phyloP scores from a whole-genome alignment of 2,329 filamentous ascomycete species.

The Penicillium glabrum region DNA sequence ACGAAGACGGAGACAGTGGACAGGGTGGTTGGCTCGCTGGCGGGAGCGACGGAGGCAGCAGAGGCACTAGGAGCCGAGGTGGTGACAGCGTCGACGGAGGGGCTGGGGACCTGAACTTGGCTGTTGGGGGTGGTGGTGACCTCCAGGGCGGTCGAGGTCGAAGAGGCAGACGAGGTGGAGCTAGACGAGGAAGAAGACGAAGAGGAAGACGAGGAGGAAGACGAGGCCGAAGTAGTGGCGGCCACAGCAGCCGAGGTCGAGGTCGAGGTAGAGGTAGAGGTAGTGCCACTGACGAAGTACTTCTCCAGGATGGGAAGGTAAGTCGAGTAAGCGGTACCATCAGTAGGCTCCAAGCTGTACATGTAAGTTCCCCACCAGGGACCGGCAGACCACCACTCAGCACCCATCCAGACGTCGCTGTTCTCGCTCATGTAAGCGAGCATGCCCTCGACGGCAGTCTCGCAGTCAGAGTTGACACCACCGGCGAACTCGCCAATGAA shows the following conservation, averaged over 20 bases:
- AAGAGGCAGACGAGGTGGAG: constrained; percentile 8
- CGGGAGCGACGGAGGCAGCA: neutral
- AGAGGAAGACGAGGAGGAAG: constrained; percentile 3
- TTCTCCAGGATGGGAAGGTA: constrained; percentile 34
- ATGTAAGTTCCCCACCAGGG: constrained; percentile 56
- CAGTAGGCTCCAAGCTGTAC: constrained; percentile 33
- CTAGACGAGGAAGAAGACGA: constrained; percentile 6
- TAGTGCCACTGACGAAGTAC: constrained; percentile 26
- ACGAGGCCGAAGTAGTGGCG: constrained; percentile 8
- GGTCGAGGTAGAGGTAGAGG: constrained; percentile 1
- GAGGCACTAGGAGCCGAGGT: neutral
- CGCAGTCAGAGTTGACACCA: constrained; percentile 45
- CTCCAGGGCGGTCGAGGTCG: constrained; percentile 7
- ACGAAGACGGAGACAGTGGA: constrained; percentile 7
- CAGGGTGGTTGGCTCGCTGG: neutral
- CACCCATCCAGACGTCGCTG: constrained; percentile 59
- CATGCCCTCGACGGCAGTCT: constrained; percentile 53
- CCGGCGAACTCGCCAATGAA: constrained; percentile 60
- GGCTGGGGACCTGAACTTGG: constrained; percentile 13
- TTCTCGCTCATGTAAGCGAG: constrained; percentile 57
- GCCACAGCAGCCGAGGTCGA: constrained; percentile 1
- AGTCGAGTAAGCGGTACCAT: constrained; percentile 29
- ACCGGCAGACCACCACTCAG: constrained; percentile 59
- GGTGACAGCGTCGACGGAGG: neutral
- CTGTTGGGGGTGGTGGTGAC: constrained; percentile 11